Percentiles rank a stretch among this genome's conserved stretches.
Evolutionary conservation across 1,284 basidiomycete species (phyloP).

Genomic region (Paramarasmius palmivorus): DNA sequence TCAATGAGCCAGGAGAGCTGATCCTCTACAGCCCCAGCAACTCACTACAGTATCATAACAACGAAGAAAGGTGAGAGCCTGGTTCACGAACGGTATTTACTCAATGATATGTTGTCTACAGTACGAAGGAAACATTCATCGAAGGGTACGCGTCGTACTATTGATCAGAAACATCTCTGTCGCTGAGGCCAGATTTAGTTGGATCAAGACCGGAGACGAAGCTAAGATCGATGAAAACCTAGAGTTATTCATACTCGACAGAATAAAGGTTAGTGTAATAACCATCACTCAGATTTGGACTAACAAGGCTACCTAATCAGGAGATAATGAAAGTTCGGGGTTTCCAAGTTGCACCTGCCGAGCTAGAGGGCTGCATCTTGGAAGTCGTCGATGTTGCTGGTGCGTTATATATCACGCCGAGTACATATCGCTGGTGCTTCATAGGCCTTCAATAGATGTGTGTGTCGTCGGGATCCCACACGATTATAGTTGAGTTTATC

Average conservation of each 20-base stretch:
- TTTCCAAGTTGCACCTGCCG: constrained; percentile 51
- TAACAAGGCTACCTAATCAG: constrained; percentile 12
- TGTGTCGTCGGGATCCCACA: constrained; percentile 66
- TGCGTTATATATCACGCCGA: too few species aligned
- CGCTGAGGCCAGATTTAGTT: constrained; percentile 30
- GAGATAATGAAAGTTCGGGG: constrained; percentile 44
- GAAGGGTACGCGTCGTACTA: constrained; percentile 25
- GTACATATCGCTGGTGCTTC: too few species aligned
- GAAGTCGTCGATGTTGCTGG: constrained; percentile 50
- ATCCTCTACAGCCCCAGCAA: constrained; percentile 40
- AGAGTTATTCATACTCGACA: constrained; percentile 53
- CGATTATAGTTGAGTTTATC: constrained; percentile 43
- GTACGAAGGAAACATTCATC: constrained; percentile 34
- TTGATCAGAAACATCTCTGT: neutral
- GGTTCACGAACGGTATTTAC: neutral
- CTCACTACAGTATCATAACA: constrained; percentile 46
- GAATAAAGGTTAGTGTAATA: constrained; percentile 45
- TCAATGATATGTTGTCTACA: constrained; percentile 7
- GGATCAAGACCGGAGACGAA: constrained; percentile 56
- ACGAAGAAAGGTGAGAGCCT: constrained; percentile 49
- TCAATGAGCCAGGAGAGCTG: constrained; percentile 51
- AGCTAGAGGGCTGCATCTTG: constrained; percentile 61
- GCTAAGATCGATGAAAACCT: constrained; percentile 42
- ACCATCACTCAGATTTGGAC: neutral
- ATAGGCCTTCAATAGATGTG: constrained; percentile 33